phyloP scores from a whole-genome alignment of 2,329 filamentous ascomycete species.

The Epicoccum nigrum region DNA sequence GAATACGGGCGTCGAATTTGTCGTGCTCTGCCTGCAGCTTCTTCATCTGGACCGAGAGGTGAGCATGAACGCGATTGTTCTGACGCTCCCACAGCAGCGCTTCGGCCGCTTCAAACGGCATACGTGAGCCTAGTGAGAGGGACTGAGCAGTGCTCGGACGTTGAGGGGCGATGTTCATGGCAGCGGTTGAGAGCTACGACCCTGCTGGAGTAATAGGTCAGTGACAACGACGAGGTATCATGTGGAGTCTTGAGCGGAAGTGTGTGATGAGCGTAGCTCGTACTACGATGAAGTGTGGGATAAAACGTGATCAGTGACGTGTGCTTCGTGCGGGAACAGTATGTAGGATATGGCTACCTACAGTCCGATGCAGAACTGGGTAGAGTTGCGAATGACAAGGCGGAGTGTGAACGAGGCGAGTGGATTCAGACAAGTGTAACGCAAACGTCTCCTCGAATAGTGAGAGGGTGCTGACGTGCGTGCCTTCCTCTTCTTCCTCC shows the following conservation, averaged over 20 bases:
- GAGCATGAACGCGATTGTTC: conserved; percentile 46
- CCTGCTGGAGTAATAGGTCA: neutral
- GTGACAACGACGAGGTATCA: neutral
- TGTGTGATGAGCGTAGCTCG: no score
- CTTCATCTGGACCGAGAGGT: conserved; percentile 45
- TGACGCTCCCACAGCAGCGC: conserved; percentile 51
- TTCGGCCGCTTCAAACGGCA: conserved; percentile 29
- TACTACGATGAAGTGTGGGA: no score
- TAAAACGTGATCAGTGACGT: no score
- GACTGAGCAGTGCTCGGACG: conserved; percentile 17
- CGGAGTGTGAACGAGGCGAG: no score
- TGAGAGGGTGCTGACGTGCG: no score
- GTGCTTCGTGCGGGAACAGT: no score
- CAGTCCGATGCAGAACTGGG: no score
- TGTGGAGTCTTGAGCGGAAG: no score
- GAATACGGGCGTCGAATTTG: conserved; percentile 29
- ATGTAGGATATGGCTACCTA: no score
- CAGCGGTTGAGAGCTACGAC: neutral
- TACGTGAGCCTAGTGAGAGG: conserved; percentile 13
- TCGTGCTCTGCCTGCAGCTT: conserved; percentile 38
- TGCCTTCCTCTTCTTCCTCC: no score
- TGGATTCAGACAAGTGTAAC: no score
- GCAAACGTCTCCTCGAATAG: no score
- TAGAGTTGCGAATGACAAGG: neutral
- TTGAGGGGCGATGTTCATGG: conserved; percentile 18